These are phyloP conservation scores for Tulasnella sp. DNA, from an alignment of 768 basidiomycete species.

Conservation along the genomic window DNA sequence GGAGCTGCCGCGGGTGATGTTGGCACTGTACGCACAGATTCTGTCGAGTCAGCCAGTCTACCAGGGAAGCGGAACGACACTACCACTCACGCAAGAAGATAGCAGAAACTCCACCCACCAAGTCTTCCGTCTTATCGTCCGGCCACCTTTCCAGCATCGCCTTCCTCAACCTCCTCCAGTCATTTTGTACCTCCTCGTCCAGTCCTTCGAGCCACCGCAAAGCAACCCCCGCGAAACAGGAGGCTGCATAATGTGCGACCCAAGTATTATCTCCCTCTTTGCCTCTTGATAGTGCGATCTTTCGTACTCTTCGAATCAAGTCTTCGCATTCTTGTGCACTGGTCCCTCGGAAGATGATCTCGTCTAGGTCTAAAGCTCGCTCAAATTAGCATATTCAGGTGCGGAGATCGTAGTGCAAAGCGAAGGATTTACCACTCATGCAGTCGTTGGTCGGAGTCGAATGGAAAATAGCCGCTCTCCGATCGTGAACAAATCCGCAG, in stretches of 20 bases:
- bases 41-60: not conserved
- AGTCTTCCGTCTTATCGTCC: not conserved
- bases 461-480: no score
- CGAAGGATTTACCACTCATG: not conserved
- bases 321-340: not conserved
- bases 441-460: no score
- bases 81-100: not conserved
- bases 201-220: not conserved
- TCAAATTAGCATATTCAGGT: not conserved
- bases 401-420: not conserved
- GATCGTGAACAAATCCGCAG: no score
- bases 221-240: not conserved
- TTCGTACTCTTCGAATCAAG: not conserved
- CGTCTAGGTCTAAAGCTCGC: not conserved
- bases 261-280: not conserved
- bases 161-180: not conserved
- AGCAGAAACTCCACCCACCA: not conserved
- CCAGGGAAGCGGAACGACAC: not conserved
- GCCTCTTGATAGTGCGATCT: not conserved
- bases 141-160: constrained; percentile 8
- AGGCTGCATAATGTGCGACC: not conserved
- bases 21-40: not conserved
- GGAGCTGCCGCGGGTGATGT: not conserved
- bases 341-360: not conserved
- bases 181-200: not conserved